A percentile compares a stretch with the other conserved stretches of the same genome.
Conservation (phyloP, 805 yeast species). For the Ogataea sp. region DNA sequence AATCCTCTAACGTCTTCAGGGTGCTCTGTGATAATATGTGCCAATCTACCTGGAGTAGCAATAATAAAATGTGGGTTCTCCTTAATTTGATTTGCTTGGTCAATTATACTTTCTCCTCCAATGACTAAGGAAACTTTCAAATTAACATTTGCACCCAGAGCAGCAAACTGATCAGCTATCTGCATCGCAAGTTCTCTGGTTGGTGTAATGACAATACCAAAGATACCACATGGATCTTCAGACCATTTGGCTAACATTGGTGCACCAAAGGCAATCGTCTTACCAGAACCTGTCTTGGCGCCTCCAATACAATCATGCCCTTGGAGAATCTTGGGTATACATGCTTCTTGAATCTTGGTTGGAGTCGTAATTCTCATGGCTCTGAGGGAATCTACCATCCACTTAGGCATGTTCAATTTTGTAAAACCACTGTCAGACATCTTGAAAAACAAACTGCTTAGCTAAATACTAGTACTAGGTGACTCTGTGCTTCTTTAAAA, state of each 20-base stretch:
- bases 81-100: constrained; percentile 77
- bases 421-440: too few relatives aligned
- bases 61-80: constrained; percentile 87
- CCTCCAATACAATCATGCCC: constrained; percentile 97
- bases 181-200: constrained; percentile 92
- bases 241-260: constrained; percentile 96
- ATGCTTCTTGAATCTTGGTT: constrained; percentile 77
- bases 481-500: too few relatives aligned
- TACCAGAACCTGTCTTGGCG: constrained; percentile 97
- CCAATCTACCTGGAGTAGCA: constrained; percentile 96
- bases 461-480: too few relatives aligned
- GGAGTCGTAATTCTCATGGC: constrained; percentile 82
- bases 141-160: constrained; percentile 85
- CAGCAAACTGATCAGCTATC: constrained; percentile 93
- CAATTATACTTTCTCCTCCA: constrained; percentile 93
- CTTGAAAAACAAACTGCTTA: too few relatives aligned
- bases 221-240: constrained; percentile 89
- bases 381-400: constrained; percentile 75
- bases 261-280: constrained; percentile 95
- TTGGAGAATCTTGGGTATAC: constrained; percentile 77
- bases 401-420: constrained; percentile 68
- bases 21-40: constrained; percentile 82
- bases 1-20: constrained; percentile 80
- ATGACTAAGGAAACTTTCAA: constrained; percentile 76
- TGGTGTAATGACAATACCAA: constrained; percentile 84